Evolutionary conservation across 2,329 filamentous ascomycete genomes (phyloP).

Genomic region (Keithomyces neogunnii): DNA sequence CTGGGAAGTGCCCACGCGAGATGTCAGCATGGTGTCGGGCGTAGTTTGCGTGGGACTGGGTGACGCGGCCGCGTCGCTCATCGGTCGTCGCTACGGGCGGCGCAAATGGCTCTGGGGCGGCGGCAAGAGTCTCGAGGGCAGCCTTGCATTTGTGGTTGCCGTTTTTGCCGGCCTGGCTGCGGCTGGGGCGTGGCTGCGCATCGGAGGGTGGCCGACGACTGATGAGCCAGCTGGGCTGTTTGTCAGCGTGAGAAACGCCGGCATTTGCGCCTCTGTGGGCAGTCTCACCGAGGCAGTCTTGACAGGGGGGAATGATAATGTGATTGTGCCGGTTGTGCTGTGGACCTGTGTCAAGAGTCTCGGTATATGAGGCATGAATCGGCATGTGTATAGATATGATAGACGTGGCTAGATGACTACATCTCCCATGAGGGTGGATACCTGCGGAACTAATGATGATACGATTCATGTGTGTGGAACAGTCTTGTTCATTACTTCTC

Average conservation of each 20-base stretch:
- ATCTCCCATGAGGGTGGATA: neutral
- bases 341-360: constrained; percentile 87
- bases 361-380: constrained; percentile 34
- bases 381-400: neutral
- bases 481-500: neutral
- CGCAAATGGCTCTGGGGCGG: constrained; percentile 96
- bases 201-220: constrained; percentile 64
- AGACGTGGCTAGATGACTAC: neutral
- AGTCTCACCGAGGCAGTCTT: constrained; percentile 92
- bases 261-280: constrained; percentile 66
- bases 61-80: constrained; percentile 84
- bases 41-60: constrained; percentile 93
- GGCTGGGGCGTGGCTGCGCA: constrained; percentile 63
- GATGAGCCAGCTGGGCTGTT: constrained; percentile 28
- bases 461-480: neutral
- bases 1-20: constrained; percentile 68
- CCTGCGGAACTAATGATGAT: neutral
- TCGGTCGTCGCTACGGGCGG: constrained; percentile 78
- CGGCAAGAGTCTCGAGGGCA: constrained; percentile 89
- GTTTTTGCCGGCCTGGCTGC: constrained; percentile 67
- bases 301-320: constrained; percentile 97
- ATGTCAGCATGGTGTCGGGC: constrained; percentile 85
- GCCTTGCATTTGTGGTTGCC: constrained; percentile 69
- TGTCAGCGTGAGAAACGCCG: constrained; percentile 52
- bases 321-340: constrained; percentile 85